These are phyloP conservation scores for Pharus latifolius DNA, from an alignment of 176 grass and related monocot species.

Conservation along the genomic window DNA sequence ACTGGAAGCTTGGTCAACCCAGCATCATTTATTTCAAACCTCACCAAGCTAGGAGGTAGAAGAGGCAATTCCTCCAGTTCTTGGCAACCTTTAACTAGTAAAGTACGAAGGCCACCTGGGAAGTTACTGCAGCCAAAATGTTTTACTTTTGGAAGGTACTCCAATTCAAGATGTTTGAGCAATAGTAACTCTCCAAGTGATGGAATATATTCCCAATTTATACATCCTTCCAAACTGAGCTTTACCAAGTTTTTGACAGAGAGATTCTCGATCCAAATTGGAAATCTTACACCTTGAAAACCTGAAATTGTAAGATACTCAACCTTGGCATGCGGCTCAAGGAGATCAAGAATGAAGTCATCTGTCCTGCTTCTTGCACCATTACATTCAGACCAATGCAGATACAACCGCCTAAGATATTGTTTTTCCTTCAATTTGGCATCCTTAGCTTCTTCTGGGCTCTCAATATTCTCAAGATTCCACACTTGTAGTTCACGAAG, in stretches of 20 bases:
- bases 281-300: not conserved
- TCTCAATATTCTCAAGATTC: not conserved
- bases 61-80: not conserved
- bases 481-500: not conserved
- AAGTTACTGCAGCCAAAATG: not conserved
- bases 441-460: not conserved
- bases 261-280: not conserved
- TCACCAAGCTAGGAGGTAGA: not conserved
- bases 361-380: not conserved
- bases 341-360: not conserved
- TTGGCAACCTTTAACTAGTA: not conserved
- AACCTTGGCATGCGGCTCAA: not conserved
- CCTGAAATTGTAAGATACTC: not conserved
- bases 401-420: not conserved
- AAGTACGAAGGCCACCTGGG: not conserved
- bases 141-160: not conserved
- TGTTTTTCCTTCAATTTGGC: not conserved
- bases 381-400: not conserved
- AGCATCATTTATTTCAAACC: not conserved
- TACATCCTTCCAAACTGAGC: not conserved
- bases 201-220: not conserved
- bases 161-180: not conserved
- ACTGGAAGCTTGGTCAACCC: not conserved
- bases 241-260: not conserved
- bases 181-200: not conserved